These are phyloP conservation scores for Pichia sp. DNA, from an alignment of 1,139 yeast genomes.

Conservation along the genomic window DNA sequence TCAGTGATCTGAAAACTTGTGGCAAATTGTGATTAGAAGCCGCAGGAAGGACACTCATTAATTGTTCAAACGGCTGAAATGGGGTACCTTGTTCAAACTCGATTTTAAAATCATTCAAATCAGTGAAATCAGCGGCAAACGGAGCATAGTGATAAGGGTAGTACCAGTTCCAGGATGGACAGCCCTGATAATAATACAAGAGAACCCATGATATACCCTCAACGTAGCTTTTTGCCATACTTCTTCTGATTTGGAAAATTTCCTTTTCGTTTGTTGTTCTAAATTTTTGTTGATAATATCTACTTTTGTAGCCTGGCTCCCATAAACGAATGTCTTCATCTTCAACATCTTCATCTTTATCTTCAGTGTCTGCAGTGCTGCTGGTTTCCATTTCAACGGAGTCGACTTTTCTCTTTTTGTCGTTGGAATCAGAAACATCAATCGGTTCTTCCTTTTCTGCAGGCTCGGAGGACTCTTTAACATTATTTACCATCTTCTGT, in stretches of 20 bases:
- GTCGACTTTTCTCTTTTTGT: conserved; percentile 12
- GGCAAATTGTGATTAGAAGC: conserved; percentile 91
- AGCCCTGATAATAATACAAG: conserved; percentile 91
- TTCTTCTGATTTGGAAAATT: conserved; percentile 49
- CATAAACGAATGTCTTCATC: conserved; percentile 56
- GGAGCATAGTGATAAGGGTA: conserved; percentile 98
- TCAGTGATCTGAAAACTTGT: conserved; percentile 71
- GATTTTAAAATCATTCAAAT: conserved; percentile 53
- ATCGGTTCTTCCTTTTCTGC: conserved; percentile 20
- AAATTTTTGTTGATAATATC: conserved; percentile 80
- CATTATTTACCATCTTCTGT: conserved; percentile 28
- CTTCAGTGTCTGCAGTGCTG: conserved; percentile 26
- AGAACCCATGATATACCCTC: conserved; percentile 97
- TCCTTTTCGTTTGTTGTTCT: conserved; percentile 53
- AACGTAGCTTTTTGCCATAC: conserved; percentile 69
- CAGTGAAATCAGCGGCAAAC: conserved; percentile 80
- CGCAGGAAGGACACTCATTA: conserved; percentile 96
- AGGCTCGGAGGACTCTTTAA: conserved; percentile 15
- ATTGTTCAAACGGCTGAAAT: conserved; percentile 89
- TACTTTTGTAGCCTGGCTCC: conserved; percentile 81
- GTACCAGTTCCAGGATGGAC: conserved; percentile 98
- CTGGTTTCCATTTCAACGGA: conserved; percentile 6
- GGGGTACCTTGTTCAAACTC: conserved; percentile 72
- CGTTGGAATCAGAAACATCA: conserved; percentile 25
- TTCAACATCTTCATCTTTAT: conserved; percentile 37